Percentiles rank a stretch among this genome's conserved stretches.
Evolutionary conservation across 2,329 filamentous ascomycete genomes (phyloP).

Genomic region (Colletotrichum spinosum): DNA sequence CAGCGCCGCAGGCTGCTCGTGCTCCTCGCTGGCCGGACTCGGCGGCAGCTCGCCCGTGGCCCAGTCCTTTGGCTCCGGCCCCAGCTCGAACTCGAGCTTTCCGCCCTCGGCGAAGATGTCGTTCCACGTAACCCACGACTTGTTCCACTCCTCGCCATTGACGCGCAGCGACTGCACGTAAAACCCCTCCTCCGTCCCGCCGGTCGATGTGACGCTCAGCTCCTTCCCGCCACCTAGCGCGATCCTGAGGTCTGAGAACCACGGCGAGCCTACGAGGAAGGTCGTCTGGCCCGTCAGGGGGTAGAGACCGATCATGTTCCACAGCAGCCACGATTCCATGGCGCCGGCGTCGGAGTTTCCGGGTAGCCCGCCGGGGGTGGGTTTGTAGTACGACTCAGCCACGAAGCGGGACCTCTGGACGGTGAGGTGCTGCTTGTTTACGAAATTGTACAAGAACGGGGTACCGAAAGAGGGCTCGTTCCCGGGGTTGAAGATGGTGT

Average conservation of each 20-base stretch:
- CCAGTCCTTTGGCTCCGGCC: constrained; percentile 64
- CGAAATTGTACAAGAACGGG: constrained; percentile 77
- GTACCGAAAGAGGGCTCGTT: constrained; percentile 76
- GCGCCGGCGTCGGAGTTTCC: constrained; percentile 79
- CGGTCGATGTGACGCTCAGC: constrained; percentile 65
- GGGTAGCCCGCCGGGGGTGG: constrained; percentile 68
- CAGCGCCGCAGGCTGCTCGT: not conserved
- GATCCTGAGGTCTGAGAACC: constrained; percentile 71
- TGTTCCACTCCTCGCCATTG: constrained; percentile 72
- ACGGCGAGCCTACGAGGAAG: constrained; percentile 73
- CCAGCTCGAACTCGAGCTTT: constrained; percentile 73
- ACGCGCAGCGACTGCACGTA: constrained; percentile 76
- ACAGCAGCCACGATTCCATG: constrained; percentile 78
- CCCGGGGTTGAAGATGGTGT: constrained; percentile 74
- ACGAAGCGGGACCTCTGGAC: constrained; percentile 69
- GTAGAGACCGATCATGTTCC: constrained; percentile 77
- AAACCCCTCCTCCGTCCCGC: constrained; percentile 59
- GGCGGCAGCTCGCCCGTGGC: constrained; percentile 70
- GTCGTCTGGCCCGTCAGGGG: constrained; percentile 76
- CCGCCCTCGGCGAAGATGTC: constrained; percentile 75
- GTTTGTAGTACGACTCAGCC: constrained; percentile 69
- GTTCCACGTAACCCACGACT: constrained; percentile 74
- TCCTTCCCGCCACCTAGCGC: constrained; percentile 65
- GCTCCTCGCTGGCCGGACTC: constrained; percentile 60
- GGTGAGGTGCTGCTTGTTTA: constrained; percentile 70